Base-by-base conservation (phyloP, 2,329 filamentous ascomycete genomes). In the Fusarium robinianum region DNA sequence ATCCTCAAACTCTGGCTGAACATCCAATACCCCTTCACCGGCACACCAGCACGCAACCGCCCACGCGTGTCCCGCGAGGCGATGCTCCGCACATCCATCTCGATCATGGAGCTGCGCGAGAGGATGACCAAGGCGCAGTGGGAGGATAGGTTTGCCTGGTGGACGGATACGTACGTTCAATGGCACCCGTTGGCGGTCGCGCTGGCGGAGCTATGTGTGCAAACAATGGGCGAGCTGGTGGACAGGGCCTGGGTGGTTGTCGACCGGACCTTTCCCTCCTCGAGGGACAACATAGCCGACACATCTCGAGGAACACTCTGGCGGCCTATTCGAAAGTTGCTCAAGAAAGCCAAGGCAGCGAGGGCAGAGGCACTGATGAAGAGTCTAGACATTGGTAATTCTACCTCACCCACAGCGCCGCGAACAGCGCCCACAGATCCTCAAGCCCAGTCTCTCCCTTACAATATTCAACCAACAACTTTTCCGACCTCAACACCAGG, bases 161-260 rank as follows among this genome's bases (percentile, higher is more conserved):
- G 76, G 69, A 66, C 70, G n/a, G 60, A 68, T 10, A 72, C 67
- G 1, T 80, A 77, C 60, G 72, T 78, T 10, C 77, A 78, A 45
- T 80, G 78, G 78, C 77, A 80, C 51, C 71, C 76, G 6, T 63
- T 80, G 1, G 75, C 77, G 2, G 75, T 80, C 6, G 71, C 74
- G 2, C 62, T 80, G 10, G 76, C 76, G 1, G 76, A 79, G 49
- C 66, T 80, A 15, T 80, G 76, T 55, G 63, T 69, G 3, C 73
- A 74, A 51, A 72, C 73, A 3, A 63, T 67, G 24, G 75, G 74
- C 6, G 67, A 68, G 14, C 60, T 74, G 19, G 75, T 72, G 11
- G 69, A 75, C 5, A 67, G 72, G 36, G 76, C 78, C 1, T 81
- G 78, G 78, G 53, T 43, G 11, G 65, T 73, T 14, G 66, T 80